A percentile compares a stretch with the other conserved stretches of the same genome.
phyloP scores from a whole-genome alignment of 768 basidiomycete species.

The Pisolithus albus region DNA sequence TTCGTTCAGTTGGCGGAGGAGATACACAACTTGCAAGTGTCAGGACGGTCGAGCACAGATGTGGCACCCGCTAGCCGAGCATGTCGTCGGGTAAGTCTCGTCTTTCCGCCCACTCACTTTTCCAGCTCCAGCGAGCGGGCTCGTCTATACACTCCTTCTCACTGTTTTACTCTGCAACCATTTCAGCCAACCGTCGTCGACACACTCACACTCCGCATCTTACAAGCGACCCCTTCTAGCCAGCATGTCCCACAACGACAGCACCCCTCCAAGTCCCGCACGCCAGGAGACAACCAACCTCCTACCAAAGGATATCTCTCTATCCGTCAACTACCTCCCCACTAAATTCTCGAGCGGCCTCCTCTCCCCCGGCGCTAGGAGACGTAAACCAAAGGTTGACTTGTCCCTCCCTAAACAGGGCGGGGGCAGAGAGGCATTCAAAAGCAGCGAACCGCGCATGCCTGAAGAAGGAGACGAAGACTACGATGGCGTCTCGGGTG shows the following conservation, averaged over 20 bases:
- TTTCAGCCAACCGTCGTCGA: constrained; percentile 24
- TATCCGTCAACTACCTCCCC: constrained; percentile 70
- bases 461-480: constrained; percentile 46
- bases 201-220: constrained; percentile 16
- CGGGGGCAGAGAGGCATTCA: constrained; percentile 44
- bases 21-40: too few species aligned
- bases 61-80: neutral
- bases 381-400: constrained; percentile 15
- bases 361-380: constrained; percentile 35
- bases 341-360: constrained; percentile 57
- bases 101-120: neutral
- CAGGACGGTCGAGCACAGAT: too few species aligned
- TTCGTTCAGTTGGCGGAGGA: too few species aligned
- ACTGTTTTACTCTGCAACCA: neutral
- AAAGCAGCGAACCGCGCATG: constrained; percentile 47
- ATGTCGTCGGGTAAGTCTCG: neutral
- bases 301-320: constrained; percentile 24
- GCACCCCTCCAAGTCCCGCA: constrained; percentile 2
- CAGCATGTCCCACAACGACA: too few species aligned
- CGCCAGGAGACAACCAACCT: too few species aligned
- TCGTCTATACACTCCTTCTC: neutral
- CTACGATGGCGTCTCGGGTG: constrained; percentile 38
- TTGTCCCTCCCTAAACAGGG: neutral
- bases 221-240: too few species aligned
- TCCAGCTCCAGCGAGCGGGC: neutral